Percentiles rank a stretch among this genome's conserved stretches.
Conservation (phyloP, 2,329 filamentous ascomycete genomes). For the Parastagonospora avenae region DNA sequence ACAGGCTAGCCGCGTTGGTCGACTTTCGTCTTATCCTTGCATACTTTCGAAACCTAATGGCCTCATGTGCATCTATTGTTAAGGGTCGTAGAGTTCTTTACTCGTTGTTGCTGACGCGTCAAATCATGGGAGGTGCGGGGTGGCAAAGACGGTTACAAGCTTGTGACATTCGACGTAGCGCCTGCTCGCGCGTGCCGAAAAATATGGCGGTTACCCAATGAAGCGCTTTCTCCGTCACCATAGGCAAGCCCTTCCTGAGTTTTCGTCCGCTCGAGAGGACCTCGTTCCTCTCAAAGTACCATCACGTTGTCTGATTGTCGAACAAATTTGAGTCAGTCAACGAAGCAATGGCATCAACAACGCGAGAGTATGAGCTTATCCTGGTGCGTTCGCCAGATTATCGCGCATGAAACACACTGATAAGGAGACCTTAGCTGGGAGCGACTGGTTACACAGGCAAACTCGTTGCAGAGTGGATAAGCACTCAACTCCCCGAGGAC, state of each 20-base stretch:
- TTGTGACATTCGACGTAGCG: conserved; percentile 4
- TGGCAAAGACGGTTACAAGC: not conserved
- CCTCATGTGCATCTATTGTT: too few species aligned
- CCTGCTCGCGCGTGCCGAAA: conserved; percentile 18
- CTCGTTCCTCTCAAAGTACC: conserved; percentile 12
- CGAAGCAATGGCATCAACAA: conserved; percentile 29
- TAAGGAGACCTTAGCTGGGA: not conserved
- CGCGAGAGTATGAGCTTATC: conserved; percentile 67
- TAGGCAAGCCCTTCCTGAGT: conserved; percentile 13
- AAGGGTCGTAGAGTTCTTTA: too few species aligned
- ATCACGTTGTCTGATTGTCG: conserved; percentile 5
- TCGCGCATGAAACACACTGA: too few species aligned
- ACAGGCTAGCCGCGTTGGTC: too few species aligned
- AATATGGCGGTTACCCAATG: conserved; percentile 24
- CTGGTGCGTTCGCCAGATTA: conserved; percentile 61
- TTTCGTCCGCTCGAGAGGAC: conserved; percentile 10
- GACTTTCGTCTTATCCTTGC: too few species aligned
- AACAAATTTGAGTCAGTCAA: conserved; percentile 3
- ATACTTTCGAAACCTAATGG: too few species aligned
- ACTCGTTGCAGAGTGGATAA: conserved; percentile 76
- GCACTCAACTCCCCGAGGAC: conserved; percentile 71
- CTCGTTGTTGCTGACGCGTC: too few species aligned
- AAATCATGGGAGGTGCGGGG: not conserved
- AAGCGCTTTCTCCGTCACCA: conserved; percentile 24
- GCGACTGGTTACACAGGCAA: conserved; percentile 80